Evolutionary conservation across 257 asterid species (phyloP).

Genomic region (Capsicum pubescens): DNA sequence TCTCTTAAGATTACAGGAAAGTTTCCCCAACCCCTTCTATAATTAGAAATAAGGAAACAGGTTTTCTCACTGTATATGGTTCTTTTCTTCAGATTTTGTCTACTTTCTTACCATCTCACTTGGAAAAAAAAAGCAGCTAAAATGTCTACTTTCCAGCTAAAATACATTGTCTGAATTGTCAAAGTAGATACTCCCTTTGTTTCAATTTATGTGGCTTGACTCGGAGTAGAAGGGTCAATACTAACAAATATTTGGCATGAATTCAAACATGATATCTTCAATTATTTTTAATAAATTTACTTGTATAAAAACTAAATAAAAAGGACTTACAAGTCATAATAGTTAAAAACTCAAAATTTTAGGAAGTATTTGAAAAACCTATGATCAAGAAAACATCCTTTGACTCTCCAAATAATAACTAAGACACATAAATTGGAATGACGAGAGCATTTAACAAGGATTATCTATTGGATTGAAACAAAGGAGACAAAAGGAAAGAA

Average conservation of each 20-base stretch:
- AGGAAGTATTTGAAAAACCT: not conserved
- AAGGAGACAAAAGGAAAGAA: not conserved
- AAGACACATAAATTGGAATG: not conserved
- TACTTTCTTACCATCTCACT: not conserved
- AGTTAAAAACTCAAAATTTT: not conserved
- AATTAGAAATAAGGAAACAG: not conserved
- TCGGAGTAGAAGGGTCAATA: not conserved
- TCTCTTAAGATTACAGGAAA: not conserved
- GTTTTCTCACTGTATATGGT: not conserved
- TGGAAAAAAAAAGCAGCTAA: not conserved
- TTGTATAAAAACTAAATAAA: not conserved
- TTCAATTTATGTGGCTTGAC: not conserved
- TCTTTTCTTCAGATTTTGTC: not conserved
- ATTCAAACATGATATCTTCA: not conserved
- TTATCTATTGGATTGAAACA: not conserved
- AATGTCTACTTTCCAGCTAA: not conserved
- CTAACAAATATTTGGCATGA: not conserved
- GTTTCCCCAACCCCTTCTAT: not conserved
- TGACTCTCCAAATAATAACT: not conserved
- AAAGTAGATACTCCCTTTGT: not conserved
- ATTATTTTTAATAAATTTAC: not conserved
- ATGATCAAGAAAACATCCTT: not conserved
- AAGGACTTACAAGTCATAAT: not conserved
- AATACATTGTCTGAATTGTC: not conserved
- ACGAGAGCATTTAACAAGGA: not conserved